phyloP scores from a whole-genome alignment of 2,329 filamentous ascomycete genomes.

The Pseudocercospora vitis region DNA sequence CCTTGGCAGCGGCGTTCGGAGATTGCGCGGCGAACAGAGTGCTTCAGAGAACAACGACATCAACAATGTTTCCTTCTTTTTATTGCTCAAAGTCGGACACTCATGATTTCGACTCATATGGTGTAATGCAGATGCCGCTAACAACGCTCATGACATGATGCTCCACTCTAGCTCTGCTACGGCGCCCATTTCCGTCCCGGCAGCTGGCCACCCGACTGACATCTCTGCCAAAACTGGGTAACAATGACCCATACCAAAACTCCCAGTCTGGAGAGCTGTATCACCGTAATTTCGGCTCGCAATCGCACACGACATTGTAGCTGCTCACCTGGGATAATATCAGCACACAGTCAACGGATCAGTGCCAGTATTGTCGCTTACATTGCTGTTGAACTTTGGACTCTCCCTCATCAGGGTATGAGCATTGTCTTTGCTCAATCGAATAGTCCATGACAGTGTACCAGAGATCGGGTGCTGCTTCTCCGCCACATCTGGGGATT shows the following conservation, averaged over 20 bases:
- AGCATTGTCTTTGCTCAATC: background rate
- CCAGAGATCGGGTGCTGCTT: background rate
- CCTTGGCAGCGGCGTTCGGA: background rate
- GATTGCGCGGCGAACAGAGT: background rate
- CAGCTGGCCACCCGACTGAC: background rate
- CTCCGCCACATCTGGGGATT: background rate
- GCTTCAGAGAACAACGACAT: background rate
- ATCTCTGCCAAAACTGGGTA: background rate
- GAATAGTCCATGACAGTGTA: background rate
- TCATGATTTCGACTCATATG: background rate
- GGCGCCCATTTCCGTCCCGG: background rate
- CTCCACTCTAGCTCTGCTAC: constrained; percentile 1
- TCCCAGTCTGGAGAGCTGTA: background rate
- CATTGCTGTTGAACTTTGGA: constrained; percentile 1
- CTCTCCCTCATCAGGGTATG: background rate
- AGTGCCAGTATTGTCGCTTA: background rate
- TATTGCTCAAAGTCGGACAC: too few species aligned
- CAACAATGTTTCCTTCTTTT: background rate
- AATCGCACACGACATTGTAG: background rate
- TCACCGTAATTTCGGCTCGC: background rate
- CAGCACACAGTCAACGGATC: background rate
- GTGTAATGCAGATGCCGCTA: constrained; percentile 2
- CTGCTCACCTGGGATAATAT: background rate
- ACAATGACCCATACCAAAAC: background rate
- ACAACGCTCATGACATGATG: constrained; percentile 6